Evolutionary conservation across 768 basidiomycete genomes (phyloP).

Genomic region (Leccinum boreale): DNA sequence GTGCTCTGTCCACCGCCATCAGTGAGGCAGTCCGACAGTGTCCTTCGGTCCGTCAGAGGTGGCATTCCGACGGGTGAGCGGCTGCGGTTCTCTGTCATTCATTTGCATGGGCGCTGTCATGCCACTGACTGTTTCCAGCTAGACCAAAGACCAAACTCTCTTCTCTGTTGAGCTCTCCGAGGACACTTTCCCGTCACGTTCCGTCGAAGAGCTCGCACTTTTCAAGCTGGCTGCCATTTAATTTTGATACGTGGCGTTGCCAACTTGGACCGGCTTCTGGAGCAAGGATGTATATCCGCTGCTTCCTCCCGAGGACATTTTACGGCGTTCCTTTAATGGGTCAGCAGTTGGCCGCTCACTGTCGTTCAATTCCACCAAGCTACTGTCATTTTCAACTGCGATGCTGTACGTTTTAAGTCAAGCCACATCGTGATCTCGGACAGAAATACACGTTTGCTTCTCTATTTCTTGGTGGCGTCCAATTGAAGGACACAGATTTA

Average conservation of each 20-base stretch:
- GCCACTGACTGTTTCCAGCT: background rate
- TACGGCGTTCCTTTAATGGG: background rate
- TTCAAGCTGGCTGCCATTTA: background rate
- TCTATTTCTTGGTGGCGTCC: background rate
- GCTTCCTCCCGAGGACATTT: background rate
- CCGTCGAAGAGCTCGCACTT: background rate
- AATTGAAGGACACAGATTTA: background rate
- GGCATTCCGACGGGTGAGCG: constrained; percentile 1
- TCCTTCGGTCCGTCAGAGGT: background rate
- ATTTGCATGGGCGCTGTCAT: background rate
- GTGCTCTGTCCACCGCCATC: background rate
- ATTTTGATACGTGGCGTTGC: background rate
- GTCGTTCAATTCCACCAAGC: background rate
- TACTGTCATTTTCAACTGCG: background rate
- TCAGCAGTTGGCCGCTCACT: background rate
- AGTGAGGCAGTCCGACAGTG: background rate
- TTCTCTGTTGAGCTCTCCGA: constrained; percentile 1
- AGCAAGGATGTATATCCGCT: background rate
- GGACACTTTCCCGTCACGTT: background rate
- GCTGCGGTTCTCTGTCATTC: background rate
- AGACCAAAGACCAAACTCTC: background rate
- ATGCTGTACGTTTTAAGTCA: constrained; percentile 2
- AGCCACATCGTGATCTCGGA: background rate
- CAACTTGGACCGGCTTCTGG: background rate
- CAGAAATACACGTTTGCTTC: background rate